phyloP scores from a whole-genome alignment of 2,329 filamentous ascomycete genomes.

The Parascedosporium putredinis region DNA sequence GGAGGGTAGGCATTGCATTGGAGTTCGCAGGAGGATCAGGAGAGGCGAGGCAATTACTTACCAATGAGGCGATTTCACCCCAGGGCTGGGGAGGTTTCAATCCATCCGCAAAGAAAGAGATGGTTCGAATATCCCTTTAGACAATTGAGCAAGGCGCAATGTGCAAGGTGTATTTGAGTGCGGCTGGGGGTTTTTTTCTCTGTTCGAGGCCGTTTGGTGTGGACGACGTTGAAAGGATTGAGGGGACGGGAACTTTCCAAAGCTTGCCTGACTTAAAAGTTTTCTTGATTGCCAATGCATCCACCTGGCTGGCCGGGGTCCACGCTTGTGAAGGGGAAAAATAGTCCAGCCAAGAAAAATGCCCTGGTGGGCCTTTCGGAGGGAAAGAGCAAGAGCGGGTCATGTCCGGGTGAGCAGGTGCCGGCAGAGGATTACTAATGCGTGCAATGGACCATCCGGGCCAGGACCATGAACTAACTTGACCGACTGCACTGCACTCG shows the following conservation, averaged over 20 bases:
- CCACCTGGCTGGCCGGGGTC: background rate
- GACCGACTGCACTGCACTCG: too few relatives aligned
- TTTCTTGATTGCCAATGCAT: background rate
- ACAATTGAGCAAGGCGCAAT: background rate
- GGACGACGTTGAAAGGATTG: too few relatives aligned
- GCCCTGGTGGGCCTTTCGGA: background rate
- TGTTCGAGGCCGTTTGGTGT: too few relatives aligned
- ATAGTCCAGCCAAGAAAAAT: background rate
- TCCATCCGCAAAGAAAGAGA: background rate
- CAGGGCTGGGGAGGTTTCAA: background rate
- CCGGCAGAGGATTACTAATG: background rate
- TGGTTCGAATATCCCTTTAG: background rate
- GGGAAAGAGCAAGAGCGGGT: background rate
- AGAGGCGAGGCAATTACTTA: background rate
- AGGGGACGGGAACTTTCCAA: background rate
- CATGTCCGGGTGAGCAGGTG: background rate
- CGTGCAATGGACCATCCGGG: background rate
- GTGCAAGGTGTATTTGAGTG: background rate
- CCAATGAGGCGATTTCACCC: background rate
- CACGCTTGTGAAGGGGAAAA: background rate
- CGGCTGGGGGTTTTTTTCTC: background rate
- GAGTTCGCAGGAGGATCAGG: background rate
- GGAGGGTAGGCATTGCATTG: background rate
- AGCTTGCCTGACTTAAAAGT: slow-evolving; percentile 1
- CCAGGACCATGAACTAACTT: too few relatives aligned